Percentiles rank a stretch among this genome's conserved stretches.
These are phyloP conservation scores for Immersiporthe knoxdaviesiana DNA, from an alignment of 2,329 filamentous ascomycete genomes.

Conservation along the genomic window DNA sequence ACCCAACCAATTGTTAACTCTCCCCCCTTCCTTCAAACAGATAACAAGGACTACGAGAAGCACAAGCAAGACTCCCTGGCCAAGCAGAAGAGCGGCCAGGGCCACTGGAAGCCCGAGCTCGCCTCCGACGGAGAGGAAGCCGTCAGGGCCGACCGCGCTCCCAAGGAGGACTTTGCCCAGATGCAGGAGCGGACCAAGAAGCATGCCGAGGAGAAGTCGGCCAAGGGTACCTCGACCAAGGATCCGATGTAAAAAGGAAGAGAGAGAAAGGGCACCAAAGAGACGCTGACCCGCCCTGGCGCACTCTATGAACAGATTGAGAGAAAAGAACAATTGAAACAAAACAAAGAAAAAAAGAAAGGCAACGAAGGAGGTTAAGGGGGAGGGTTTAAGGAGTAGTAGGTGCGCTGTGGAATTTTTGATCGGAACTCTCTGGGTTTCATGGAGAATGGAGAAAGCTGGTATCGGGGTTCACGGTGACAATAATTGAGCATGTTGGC, in stretches of 20 bases:
- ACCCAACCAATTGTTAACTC: background rate
- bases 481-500: background rate
- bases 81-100: conserved; percentile 72
- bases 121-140: conserved; percentile 80
- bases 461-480: background rate
- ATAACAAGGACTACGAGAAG: conserved; percentile 51
- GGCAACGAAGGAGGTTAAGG: background rate
- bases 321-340: background rate
- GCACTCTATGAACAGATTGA: background rate
- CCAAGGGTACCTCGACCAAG: conserved; percentile 52
- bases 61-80: conserved; percentile 64
- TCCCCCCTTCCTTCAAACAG: conserved; percentile 17
- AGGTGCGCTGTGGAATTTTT: background rate
- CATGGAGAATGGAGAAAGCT: background rate
- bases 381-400: background rate
- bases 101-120: conserved; percentile 76
- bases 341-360: background rate
- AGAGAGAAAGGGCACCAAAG: background rate
- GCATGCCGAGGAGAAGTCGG: conserved; percentile 51
- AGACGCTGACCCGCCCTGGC: background rate
- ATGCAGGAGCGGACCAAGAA: conserved; percentile 64
- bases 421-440: background rate
- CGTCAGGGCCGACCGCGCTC: conserved; percentile 66
- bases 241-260: conserved; percentile 37
- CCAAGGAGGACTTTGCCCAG: conserved; percentile 48